phyloP scores from a whole-genome alignment of 805 yeast species.

The Yarrowia sp. region DNA sequence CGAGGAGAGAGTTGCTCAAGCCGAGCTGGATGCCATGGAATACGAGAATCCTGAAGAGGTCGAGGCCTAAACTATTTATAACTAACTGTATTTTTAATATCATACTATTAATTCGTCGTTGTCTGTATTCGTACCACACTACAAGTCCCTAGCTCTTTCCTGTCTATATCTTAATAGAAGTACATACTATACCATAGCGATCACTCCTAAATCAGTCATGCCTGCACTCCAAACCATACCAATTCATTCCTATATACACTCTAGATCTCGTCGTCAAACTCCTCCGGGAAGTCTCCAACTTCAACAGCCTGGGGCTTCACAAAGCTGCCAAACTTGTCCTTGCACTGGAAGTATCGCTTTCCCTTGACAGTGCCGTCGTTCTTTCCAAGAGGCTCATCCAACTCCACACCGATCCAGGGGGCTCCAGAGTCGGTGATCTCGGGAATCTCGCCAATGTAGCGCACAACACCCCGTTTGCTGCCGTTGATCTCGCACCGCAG shows the following conservation, averaged over 20 bases:
- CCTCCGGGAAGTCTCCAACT: conserved; percentile 65
- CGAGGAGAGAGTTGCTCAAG: conserved; percentile 5
- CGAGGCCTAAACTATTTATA: background rate
- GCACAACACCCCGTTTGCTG: conserved; percentile 56
- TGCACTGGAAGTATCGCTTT: conserved; percentile 54
- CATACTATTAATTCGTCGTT: background rate
- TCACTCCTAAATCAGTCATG: no score
- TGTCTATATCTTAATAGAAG: no score
- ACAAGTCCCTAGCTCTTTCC: no score
- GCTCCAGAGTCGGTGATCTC: conserved; percentile 49
- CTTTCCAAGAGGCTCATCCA: conserved; percentile 84
- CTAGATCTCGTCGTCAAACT: conserved; percentile 48
- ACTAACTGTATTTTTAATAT: conserved; percentile 19
- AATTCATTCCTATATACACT: conserved; percentile 26
- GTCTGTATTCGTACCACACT: no score
- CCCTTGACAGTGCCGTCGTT: conserved; percentile 77
- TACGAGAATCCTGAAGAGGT: background rate
- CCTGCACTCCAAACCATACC: no score
- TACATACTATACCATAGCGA: no score
- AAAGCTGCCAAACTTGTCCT: conserved; percentile 67
- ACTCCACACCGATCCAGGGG: conserved; percentile 79
- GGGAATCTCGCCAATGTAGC: conserved; percentile 65
- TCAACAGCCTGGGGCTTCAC: conserved; percentile 67
- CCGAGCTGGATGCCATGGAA: background rate
- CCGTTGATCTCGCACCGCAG: conserved; percentile 43